These are phyloP conservation scores for Solanum ossicruentum DNA, from an alignment of 257 asterid genomes.

Conservation along the genomic window DNA sequence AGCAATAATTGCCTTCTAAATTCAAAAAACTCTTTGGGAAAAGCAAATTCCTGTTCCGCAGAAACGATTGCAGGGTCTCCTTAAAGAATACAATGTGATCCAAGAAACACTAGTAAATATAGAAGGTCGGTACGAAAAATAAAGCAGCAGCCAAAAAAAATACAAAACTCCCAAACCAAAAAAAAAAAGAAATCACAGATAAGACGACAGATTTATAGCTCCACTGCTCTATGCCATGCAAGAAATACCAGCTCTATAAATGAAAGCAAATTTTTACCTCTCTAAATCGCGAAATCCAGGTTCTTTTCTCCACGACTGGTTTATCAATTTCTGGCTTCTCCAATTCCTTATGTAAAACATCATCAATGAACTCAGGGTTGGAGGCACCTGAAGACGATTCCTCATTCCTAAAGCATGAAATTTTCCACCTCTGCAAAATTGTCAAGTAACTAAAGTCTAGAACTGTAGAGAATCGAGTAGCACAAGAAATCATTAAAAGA, in stretches of 20 bases:
- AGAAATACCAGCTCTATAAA: background rate
- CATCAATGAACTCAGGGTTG: slow-evolving; percentile 34
- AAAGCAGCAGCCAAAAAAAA: background rate
- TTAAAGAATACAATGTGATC: background rate
- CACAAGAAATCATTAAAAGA: background rate
- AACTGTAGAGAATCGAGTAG: background rate
- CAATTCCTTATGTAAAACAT: slow-evolving; percentile 33
- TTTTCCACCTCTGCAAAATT: slow-evolving; percentile 47
- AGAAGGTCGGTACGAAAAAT: background rate
- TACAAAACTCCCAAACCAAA: background rate
- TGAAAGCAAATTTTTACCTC: slow-evolving; percentile 26
- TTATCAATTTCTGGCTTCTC: slow-evolving; percentile 27
- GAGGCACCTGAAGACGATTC: slow-evolving; percentile 32
- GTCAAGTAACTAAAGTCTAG: background rate
- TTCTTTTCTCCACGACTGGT: slow-evolving; percentile 22
- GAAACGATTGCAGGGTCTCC: background rate
- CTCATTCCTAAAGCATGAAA: slow-evolving; percentile 68
- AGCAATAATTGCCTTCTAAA: background rate
- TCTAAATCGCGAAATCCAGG: slow-evolving; percentile 23
- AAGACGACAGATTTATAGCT: background rate
- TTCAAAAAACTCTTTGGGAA: background rate
- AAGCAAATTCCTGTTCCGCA: background rate
- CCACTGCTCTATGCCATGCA: background rate
- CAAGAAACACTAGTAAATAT: background rate
- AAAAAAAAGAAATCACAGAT: background rate